Evolutionary conservation across 2,329 filamentous ascomycete species (phyloP), one percentile per base, ranked within the genome.

Genomic region (Fusarium nematophilum): DNA sequence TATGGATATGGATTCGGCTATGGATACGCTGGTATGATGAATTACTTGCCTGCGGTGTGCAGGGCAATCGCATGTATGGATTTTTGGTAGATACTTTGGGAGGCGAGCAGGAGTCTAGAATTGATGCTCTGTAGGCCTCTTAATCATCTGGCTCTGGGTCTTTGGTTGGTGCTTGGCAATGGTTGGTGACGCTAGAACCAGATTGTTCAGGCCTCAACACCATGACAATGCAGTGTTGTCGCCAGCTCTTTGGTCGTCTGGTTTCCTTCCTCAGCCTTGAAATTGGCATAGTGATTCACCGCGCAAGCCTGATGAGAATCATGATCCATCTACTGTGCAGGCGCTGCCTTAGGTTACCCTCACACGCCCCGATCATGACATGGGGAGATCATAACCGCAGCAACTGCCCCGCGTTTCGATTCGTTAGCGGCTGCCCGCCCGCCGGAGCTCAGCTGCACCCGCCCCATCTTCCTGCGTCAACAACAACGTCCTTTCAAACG

Each of bases 31-130:
- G 65, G 64, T 57, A 64, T 68, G 58, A 63, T 57, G 67, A 68
- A 68, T 60, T 68, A 66, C 50, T 58, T 61, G 59, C 66, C 31
- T 42, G 60, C 56, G 48, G 54, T 59, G 57, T 27, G 57, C 48
- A 45, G 29, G 43, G 62, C 53, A 57, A 53, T 51, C 58, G 59
- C 57, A 56, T 65, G 60, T 64, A 64, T 69, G 68, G 49, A 59
- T 62, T 70, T 58, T 26, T 59, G 58, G 62, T 71, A 71, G 69
- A 69, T 69, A 66, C 57, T 66, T 43, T 47, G 34, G 53, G 54
- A 47, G 43, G 51, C 48, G 55, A 63, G 53, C 44, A 62, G 46
- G 58, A 67, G 65, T 63, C 47, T 43, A 47, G 45, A 66, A 66
- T 58, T 55, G 49, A 63, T 53, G 49, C 55, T 63, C 48, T 64